phyloP scores from a whole-genome alignment of 345 rosid species.

The Pseudoturritis turrita region DNA sequence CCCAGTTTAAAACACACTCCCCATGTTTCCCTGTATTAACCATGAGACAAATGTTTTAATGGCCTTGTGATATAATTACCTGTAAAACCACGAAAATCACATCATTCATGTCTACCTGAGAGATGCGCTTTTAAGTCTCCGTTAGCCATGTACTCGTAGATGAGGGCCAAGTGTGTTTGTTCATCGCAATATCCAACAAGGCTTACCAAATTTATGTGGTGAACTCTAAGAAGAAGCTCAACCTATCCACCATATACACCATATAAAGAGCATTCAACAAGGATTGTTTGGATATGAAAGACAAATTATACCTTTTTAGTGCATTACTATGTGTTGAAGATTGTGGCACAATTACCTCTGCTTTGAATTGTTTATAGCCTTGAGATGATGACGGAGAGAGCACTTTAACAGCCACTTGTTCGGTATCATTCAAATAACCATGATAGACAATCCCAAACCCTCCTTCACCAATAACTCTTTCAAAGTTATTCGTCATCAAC shows the following conservation, averaged over 20 bases:
- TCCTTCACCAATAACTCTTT: constrained; percentile 30
- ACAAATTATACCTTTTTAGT: no score
- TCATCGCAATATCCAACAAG: no score
- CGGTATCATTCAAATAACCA: constrained; percentile 18
- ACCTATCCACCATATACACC: no score
- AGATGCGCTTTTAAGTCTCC: constrained; percentile 9
- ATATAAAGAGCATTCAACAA: no score
- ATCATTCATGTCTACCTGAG: background rate
- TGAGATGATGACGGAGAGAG: constrained; percentile 28
- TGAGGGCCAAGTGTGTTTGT: background rate
- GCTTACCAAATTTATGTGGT: no score
- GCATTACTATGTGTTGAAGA: no score
- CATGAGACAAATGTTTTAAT: no score
- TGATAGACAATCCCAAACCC: constrained; percentile 34
- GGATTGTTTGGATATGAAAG: no score
- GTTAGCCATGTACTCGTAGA: constrained; percentile 36
- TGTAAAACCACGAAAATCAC: background rate
- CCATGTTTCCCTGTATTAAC: background rate
- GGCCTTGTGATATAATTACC: no score
- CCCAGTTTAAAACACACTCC: constrained; percentile 26
- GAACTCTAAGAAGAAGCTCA: no score
- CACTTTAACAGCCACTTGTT: constrained; percentile 33
- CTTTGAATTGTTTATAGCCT: constrained; percentile 32
- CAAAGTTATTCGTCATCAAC: constrained; percentile 28
- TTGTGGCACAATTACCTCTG: constrained; percentile 22